phyloP scores from a whole-genome alignment of 768 basidiomycete genomes.

The Suillus subalutaceus region DNA sequence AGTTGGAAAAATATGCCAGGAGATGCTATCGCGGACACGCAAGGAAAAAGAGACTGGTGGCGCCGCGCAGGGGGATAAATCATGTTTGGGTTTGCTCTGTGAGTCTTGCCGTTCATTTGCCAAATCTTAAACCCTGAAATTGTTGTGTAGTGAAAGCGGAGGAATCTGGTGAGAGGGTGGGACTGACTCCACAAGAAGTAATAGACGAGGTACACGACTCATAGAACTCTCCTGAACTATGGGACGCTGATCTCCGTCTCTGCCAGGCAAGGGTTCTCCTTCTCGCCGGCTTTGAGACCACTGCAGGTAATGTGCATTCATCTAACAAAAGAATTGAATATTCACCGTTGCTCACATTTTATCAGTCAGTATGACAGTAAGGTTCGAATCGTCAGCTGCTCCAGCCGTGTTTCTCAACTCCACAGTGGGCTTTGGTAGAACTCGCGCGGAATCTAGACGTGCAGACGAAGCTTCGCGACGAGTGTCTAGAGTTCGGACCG shows the following conservation, averaged over 20 bases:
- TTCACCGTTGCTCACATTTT: background rate
- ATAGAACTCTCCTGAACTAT: background rate
- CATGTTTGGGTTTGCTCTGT: slow-evolving; percentile 3
- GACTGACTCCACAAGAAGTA: slow-evolving; percentile 1
- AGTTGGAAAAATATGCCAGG: slow-evolving; percentile 37
- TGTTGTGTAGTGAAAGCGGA: background rate
- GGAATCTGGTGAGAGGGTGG: background rate
- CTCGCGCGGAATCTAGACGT: slow-evolving; percentile 28
- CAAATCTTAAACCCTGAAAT: background rate
- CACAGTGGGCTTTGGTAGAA: slow-evolving; percentile 40
- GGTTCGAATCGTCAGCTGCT: background rate
- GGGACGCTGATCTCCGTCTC: background rate
- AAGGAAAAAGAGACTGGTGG: slow-evolving; percentile 35
- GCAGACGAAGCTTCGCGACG: slow-evolving; percentile 31
- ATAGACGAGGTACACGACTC: background rate
- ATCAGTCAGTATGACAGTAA: slow-evolving; percentile 16
- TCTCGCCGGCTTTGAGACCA: slow-evolving; percentile 21
- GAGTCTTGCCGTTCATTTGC: background rate
- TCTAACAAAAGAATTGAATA: background rate
- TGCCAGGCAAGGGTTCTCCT: slow-evolving; percentile 18
- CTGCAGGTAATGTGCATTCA: slow-evolving; percentile 26
- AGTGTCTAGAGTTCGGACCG: slow-evolving; percentile 25
- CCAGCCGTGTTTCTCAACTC: background rate
- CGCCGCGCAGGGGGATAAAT: slow-evolving; percentile 17
- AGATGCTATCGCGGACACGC: slow-evolving; percentile 34